Evolutionary conservation across 257 asterid genomes (phyloP).

Genomic region (Galeopsis tetrahit): DNA sequence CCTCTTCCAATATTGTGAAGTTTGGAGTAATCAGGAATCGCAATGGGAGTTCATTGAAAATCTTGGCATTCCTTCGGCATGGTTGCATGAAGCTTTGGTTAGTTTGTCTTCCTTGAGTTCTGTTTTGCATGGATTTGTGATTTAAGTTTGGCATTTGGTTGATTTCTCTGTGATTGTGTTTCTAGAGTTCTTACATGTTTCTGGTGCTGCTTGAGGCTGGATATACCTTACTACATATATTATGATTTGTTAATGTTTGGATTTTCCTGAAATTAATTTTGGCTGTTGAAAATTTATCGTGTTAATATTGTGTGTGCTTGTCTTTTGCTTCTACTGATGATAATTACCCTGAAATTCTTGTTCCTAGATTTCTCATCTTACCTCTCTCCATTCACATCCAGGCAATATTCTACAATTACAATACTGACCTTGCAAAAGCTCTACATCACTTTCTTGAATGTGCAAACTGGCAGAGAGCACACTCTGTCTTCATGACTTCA

Average conservation of each 20-base stretch:
- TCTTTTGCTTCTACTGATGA: constrained; percentile 28
- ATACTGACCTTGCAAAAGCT: constrained; percentile 74
- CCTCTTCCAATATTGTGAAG: constrained; percentile 89
- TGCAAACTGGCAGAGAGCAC: constrained; percentile 93
- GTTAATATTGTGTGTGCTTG: constrained; percentile 23
- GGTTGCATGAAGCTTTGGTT: constrained; percentile 98
- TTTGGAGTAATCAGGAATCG: constrained; percentile 73
- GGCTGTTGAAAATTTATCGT: constrained; percentile 24
- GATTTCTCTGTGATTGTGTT: constrained; percentile 24
- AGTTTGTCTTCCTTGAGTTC: constrained; percentile 44
- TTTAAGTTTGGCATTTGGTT: constrained; percentile 21
- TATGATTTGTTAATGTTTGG: constrained; percentile 22
- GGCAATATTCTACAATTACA: constrained; percentile 84
- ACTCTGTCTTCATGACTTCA: constrained; percentile 74
- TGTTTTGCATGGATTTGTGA: constrained; percentile 20
- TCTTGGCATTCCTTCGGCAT: constrained; percentile 84
- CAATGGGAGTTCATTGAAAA: constrained; percentile 82
- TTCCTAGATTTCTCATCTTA: constrained; percentile 30
- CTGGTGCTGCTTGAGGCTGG: constrained; percentile 11
- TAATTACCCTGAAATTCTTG: constrained; percentile 22
- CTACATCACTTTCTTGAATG: constrained; percentile 83
- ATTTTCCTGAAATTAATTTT: constrained; percentile 17
- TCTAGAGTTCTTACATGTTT: constrained; percentile 27
- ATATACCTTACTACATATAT: constrained; percentile 14
- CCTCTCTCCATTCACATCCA: constrained; percentile 44